Base-by-base conservation (phyloP, 768 basidiomycete genomes). In the Serendipita sp. region DNA sequence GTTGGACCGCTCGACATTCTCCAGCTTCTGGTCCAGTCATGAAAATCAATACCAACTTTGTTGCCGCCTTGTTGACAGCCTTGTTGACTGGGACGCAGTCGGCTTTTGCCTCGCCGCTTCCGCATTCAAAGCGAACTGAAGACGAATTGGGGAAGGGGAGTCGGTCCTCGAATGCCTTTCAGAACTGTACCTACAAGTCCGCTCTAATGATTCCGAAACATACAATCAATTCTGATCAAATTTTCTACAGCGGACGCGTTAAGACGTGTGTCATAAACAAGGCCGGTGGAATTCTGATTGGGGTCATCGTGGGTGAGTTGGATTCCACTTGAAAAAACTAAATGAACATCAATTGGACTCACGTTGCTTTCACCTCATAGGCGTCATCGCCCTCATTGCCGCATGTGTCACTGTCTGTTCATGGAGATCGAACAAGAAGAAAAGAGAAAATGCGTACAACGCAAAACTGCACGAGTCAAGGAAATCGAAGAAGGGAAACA, bases 251-350 rank as follows among this genome's bases (percentile, higher is more conserved):
- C 45, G 31, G 31, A 9, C 11, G n/a, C 17, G 53, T 58, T 11
- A 58, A 58, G 53, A 58, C 53, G 22, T 58, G 53, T 24, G 28
- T 7, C 4, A 58, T 58, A n/a, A 58, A 26, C 53, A 58, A 58
- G 30, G 31, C 53, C 17, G 31, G 31, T 9, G 53, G 22, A 58
- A 58, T 58, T 31, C 11, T 58, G 17, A 22, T 58, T 58, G 53
- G 53, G 24, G 20, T 22, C 11, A n/a, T 58, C n/a, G 4, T 58
- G 24, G 53, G 53, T 58, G 13, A 4, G 53, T 22, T 13, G 9
- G 17, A n/a, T 22, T 48, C 2, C n/a, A 58, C 31, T 58, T 50
- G 7, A 50, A n/a, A 7, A 7, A 7, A 50, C n/a, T 20, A 50
- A 50, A 50, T n/a, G 20, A 50, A 7, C 11, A 1, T 38, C 5